Conservation (phyloP, 2,329 filamentous ascomycete species). For the Teratosphaeria destructans region DNA sequence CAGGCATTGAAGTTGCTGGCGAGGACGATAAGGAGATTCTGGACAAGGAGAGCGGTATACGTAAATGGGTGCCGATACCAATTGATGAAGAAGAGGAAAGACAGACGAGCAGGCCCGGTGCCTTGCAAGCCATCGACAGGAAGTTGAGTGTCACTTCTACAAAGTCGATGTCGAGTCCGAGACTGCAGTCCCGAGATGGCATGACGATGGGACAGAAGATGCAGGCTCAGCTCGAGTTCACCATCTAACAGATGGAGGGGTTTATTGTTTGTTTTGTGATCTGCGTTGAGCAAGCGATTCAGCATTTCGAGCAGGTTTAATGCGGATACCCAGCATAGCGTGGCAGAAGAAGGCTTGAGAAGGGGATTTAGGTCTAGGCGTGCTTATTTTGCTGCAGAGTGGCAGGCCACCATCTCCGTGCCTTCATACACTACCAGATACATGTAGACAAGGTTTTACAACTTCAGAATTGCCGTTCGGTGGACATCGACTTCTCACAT, state of each 20-base stretch:
- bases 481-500: no score
- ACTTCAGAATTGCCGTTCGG: no score
- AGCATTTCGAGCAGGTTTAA: background rate
- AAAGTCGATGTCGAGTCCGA: background rate
- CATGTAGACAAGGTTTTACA: background rate
- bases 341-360: background rate
- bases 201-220: conserved; percentile 5
- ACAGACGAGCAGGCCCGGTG: background rate
- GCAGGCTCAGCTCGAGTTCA: conserved; percentile 1
- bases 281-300: background rate
- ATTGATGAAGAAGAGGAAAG: conserved; percentile 11
- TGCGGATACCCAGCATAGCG: background rate
- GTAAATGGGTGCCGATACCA: conserved; percentile 18
- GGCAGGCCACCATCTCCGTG: background rate
- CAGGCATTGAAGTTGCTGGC: conserved; percentile 32
- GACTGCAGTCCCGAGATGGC: background rate
- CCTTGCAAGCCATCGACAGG: conserved; percentile 3
- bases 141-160: conserved; percentile 3
- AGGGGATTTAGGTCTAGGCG: background rate
- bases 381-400: background rate
- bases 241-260: background rate
- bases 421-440: background rate
- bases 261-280: background rate
- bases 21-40: conserved; percentile 30
- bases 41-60: conserved; percentile 11